phyloP scores from a whole-genome alignment of 345 rosid species.

The Eucalyptus lansdowneana region DNA sequence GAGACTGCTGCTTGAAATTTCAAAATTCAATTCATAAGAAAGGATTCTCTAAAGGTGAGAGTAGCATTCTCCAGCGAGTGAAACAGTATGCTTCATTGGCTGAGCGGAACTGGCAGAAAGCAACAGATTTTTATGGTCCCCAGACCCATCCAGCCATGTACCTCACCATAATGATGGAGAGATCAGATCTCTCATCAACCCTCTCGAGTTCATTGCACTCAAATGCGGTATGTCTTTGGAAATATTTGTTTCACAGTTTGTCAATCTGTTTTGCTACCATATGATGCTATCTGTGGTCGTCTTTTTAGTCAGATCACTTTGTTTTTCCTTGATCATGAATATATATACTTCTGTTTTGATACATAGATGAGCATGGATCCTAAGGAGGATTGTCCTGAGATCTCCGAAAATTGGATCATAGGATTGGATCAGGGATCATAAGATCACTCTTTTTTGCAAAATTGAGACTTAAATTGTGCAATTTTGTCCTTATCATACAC shows the following conservation, averaged over 20 bases:
- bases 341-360: not conserved
- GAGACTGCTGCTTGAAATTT: conserved; percentile 64
- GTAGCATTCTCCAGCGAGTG: conserved; percentile 36
- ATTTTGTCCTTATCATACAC: not conserved
- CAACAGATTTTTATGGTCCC: conserved; percentile 68
- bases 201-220: conserved; percentile 45
- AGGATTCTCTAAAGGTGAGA: conserved; percentile 34
- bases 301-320: not conserved
- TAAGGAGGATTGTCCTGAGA: not conserved
- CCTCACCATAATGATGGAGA: conserved; percentile 59
- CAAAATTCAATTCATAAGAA: conserved; percentile 28
- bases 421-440: not conserved
- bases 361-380: not conserved
- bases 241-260: not conserved
- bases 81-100: conserved; percentile 83
- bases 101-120: conserved; percentile 79
- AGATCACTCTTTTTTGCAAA: not conserved
- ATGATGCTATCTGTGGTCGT: not conserved
- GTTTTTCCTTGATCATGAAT: not conserved
- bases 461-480: not conserved
- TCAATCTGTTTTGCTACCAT: not conserved
- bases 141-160: conserved; percentile 67
- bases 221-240: conserved; percentile 35
- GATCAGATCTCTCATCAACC: conserved; percentile 46
- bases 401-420: not conserved